These are phyloP conservation scores for Lachnellula cervina DNA, from an alignment of 2,329 filamentous ascomycete species.

Conservation along the genomic window DNA sequence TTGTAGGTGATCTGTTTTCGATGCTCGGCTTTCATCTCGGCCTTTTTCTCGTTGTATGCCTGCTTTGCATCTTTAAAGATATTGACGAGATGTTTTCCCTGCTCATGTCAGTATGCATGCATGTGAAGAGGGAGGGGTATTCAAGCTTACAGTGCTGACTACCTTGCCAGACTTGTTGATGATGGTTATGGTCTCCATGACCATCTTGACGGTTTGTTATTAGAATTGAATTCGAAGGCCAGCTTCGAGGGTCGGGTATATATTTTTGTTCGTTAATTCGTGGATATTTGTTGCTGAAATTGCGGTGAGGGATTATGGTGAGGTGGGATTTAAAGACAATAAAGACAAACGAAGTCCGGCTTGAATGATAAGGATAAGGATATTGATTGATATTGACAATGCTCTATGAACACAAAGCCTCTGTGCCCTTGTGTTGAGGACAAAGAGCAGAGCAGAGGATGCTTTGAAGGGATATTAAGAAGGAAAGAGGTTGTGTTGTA, in stretches of 20 bases:
- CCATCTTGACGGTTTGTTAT: constrained; percentile 21
- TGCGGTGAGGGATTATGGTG: constrained; percentile 8
- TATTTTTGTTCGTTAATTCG: constrained; percentile 8
- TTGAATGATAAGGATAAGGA: not conserved
- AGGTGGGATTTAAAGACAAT: constrained; percentile 4
- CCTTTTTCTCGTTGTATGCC: constrained; percentile 83
- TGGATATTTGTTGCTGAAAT: constrained; percentile 2
- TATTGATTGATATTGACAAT: not conserved
- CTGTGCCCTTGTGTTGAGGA: constrained; percentile 2
- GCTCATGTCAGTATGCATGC: constrained; percentile 13
- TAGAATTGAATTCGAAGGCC: constrained; percentile 19
- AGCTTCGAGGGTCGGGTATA: constrained; percentile 18
- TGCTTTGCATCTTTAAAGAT: constrained; percentile 90
- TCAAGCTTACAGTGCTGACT: constrained; percentile 68
- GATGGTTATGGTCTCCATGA: constrained; percentile 76
- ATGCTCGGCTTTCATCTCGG: constrained; percentile 68
- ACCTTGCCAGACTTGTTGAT: constrained; percentile 90
- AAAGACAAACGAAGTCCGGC: constrained; percentile 9
- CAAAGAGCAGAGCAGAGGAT: constrained; percentile 6
- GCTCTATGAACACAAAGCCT: constrained; percentile 3
- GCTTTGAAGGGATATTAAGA: not conserved
- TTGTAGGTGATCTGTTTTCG: constrained; percentile 53
- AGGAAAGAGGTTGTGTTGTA: not conserved
- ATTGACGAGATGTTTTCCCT: constrained; percentile 86
- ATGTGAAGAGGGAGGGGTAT: constrained; percentile 6